Percentiles rank a stretch among this genome's conserved stretches.
These are phyloP conservation scores for Trypanosoma mega DNA, from an alignment of 208 protist genomes.

Conservation along the genomic window DNA sequence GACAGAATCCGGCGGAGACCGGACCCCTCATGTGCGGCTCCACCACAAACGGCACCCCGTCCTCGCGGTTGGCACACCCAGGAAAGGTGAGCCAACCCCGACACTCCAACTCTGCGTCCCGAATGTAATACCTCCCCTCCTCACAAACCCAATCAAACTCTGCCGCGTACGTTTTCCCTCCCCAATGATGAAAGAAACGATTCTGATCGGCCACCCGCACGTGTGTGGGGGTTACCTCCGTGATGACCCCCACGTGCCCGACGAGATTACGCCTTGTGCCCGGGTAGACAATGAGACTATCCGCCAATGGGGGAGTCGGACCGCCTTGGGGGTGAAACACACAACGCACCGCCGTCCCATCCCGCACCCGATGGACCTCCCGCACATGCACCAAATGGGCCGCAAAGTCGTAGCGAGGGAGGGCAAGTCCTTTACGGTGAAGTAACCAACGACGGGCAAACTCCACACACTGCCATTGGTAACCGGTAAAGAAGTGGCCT, in stretches of 20 bases:
- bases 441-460: conserved; percentile 81
- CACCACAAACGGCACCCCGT: conserved; percentile 1
- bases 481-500: conserved; percentile 70
- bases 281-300: conserved; percentile 80
- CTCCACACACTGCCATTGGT: conserved; percentile 89
- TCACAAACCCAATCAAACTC: conserved; percentile 45
- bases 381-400: conserved; percentile 13
- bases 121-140: conserved; percentile 56
- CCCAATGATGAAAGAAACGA: conserved; percentile 76
- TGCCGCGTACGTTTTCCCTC: conserved; percentile 40
- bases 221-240: conserved; percentile 36
- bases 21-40: conserved; percentile 14
- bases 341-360: conserved; percentile 44
- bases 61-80: conserved; percentile 16
- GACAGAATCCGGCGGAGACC: background rate
- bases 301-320: conserved; percentile 36
- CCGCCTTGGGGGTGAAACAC: conserved; percentile 54
- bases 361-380: conserved; percentile 19
- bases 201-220: conserved; percentile 82
- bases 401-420: conserved; percentile 32
- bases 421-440: conserved; percentile 51
- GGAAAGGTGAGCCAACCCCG: conserved; percentile 54
- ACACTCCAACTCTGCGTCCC: conserved; percentile 61
- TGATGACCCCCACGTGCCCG: conserved; percentile 85
- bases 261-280: conserved; percentile 52